Evolutionary conservation across 2,329 filamentous ascomycete genomes (phyloP), one percentile per base, ranked within the genome.

Genomic region (Arthrobotrys sinensis): DNA sequence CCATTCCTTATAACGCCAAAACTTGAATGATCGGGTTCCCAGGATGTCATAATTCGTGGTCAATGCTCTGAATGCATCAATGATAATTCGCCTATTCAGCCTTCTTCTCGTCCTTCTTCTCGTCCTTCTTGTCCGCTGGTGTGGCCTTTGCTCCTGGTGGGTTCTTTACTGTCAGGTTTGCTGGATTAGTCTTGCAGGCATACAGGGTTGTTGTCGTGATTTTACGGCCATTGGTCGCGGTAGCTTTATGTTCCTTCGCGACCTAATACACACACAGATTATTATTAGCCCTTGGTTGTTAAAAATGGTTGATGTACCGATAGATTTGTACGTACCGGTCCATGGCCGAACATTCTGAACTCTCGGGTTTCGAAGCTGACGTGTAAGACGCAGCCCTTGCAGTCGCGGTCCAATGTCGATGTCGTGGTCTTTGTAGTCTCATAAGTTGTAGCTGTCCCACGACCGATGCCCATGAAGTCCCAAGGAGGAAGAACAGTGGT

Each of bases 261-360:
- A 64, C 24, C 67, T 71, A 53, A 5, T 21, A 24, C 2, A 45
- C 4, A 32, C 3, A 8, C 6, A 24, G 4, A 57, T 16, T 28
- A 2, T 6, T 24, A 28, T 69, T 36, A 53, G 34, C 6, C 38
- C 10, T 46, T 12, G 5, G 6, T 34, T 38, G 36, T 10, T 16
- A 21, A 28, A 2, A 28, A 28, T 34, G 45, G 2, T 43, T 1
- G 10, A 11, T 43, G 12, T 10, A 50, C 21, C 2, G 14, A 14
- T 45, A 50, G 6, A 19, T 24, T 24, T 53, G 3, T n/a, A 68
- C 71, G 38, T 38, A 76, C 71, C 8, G 55, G 64, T 64, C 55
- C 71, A 12, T 12, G n/a, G 1, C 64, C 64, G 7, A 12, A 12
- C 6, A 40, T 12, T 45, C 55, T 34, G 28, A 64, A 12, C 12